phyloP scores from a whole-genome alignment of 2,329 filamentous ascomycete genomes.

The Curvularia lunata region DNA sequence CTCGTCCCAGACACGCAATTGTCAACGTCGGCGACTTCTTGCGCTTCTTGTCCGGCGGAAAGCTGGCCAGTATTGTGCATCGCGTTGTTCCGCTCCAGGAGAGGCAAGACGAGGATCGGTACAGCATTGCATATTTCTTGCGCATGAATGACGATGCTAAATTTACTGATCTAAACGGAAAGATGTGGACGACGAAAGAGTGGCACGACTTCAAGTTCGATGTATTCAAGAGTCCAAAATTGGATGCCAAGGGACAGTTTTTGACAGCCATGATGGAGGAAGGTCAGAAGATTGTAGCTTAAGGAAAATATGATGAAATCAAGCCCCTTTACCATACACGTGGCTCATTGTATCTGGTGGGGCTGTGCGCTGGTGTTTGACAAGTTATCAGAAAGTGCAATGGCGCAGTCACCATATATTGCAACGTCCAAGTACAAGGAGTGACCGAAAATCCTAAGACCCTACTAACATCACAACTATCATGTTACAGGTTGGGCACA shows the following conservation, averaged over 20 bases:
- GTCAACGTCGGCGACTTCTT: slow-evolving; percentile 45
- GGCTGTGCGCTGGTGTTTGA: too few species aligned
- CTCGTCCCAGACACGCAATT: slow-evolving; percentile 37
- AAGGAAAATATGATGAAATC: too few species aligned
- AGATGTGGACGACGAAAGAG: neutral
- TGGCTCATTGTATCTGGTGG: too few species aligned
- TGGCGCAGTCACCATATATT: too few species aligned
- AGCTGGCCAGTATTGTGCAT: slow-evolving; percentile 11
- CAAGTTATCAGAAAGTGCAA: too few species aligned
- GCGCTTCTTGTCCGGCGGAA: slow-evolving; percentile 12
- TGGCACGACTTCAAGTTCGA: slow-evolving; percentile 1
- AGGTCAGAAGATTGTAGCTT: neutral
- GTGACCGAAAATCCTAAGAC: too few species aligned
- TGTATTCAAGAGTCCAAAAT: neutral
- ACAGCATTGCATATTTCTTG: slow-evolving; percentile 13
- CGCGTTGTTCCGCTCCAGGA: slow-evolving; percentile 12
- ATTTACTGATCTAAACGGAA: neutral
- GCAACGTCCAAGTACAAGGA: too few species aligned
- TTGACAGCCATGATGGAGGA: neutral
- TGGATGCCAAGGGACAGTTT: neutral
- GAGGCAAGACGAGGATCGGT: slow-evolving; percentile 9
- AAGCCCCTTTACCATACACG: too few species aligned
- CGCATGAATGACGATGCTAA: neutral
- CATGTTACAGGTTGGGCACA: too few species aligned
- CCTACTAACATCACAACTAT: too few species aligned